phyloP scores from a whole-genome alignment of 1,139 yeast genomes.

The Blastobotrys ciferrii region DNA sequence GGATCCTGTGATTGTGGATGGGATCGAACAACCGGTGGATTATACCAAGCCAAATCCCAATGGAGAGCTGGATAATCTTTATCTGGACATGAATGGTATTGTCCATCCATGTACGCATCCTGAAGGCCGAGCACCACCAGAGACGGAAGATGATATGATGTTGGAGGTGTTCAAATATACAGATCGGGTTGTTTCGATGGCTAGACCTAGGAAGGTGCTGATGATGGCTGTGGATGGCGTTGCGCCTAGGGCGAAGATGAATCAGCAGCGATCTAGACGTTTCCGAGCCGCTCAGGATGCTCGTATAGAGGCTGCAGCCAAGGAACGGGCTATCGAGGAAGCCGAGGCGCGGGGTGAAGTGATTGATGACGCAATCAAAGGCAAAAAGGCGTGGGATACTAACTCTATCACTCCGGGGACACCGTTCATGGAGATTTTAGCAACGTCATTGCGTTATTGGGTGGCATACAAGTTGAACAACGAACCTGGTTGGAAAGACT shows the following conservation, averaged over 20 bases:
- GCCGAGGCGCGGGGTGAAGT: conserved; percentile 48
- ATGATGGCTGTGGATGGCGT: conserved; percentile 97
- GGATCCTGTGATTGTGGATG: conserved; percentile 49
- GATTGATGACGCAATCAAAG: conserved; percentile 42
- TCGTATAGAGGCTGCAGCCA: conserved; percentile 42
- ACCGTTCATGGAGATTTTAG: conserved; percentile 91
- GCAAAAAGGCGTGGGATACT: conserved; percentile 72
- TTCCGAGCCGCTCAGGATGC: conserved; percentile 96
- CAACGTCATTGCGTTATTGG: conserved; percentile 81
- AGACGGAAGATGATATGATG: conserved; percentile 93
- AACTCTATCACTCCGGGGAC: conserved; percentile 99
- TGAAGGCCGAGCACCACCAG: conserved; percentile 90
- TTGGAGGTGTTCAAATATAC: conserved; percentile 86
- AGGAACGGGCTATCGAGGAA: conserved; percentile 54
- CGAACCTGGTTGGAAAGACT: conserved; percentile 88
- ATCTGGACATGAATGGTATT: conserved; percentile 95
- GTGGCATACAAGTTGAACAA: conserved; percentile 85
- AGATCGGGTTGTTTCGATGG: conserved; percentile 86
- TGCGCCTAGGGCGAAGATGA: conserved; percentile 98
- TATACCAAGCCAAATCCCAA: conserved; percentile 84
- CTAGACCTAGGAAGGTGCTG: conserved; percentile 87
- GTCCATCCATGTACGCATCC: conserved; percentile 98
- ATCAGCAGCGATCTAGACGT: conserved; percentile 94
- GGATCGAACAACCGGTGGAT: conserved; percentile 59
- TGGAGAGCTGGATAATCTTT: conserved; percentile 89